A percentile compares a stretch with the other conserved stretches of the same genome.
phyloP scores from a whole-genome alignment of 805 yeast genomes.

The Teunomyces gatunensis region DNA sequence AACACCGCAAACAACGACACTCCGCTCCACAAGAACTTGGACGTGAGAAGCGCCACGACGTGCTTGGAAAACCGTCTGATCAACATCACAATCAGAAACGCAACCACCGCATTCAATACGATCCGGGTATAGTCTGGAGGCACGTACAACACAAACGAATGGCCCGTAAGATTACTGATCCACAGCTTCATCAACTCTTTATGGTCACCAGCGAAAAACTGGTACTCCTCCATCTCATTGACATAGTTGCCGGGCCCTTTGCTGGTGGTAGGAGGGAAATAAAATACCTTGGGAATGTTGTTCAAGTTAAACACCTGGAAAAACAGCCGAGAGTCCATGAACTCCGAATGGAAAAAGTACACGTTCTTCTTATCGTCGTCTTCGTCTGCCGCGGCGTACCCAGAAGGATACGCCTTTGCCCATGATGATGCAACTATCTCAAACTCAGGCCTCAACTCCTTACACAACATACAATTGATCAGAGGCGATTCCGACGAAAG shows the following conservation, averaged over 20 bases:
- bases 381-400: conserved; percentile 37
- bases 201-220: conserved; percentile 47
- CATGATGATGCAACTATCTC: conserved; percentile 59
- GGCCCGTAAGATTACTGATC: conserved; percentile 34
- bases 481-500: conserved; percentile 73
- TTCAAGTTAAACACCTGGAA: conserved; percentile 56
- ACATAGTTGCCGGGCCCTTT: conserved; percentile 27
- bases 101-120: conserved; percentile 32
- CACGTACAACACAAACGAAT: conserved; percentile 32
- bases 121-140: conserved; percentile 43
- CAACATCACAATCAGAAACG: conserved; percentile 28
- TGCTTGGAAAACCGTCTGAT: conserved; percentile 25
- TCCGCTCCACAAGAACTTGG: conserved; percentile 71
- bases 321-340: conserved; percentile 51
- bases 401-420: conserved; percentile 51
- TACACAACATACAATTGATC: conserved; percentile 76
- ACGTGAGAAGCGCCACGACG: conserved; percentile 41
- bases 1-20: conserved; percentile 60
- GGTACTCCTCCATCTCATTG: conserved; percentile 36
- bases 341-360: conserved; percentile 75
- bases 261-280: conserved; percentile 52
- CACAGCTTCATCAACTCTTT: conserved; percentile 34
- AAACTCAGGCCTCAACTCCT: conserved; percentile 64
- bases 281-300: conserved; percentile 74
- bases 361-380: conserved; percentile 39